Evolutionary conservation across 2,329 filamentous ascomycete species (phyloP).

Genomic region (Cladosporium colombiae): DNA sequence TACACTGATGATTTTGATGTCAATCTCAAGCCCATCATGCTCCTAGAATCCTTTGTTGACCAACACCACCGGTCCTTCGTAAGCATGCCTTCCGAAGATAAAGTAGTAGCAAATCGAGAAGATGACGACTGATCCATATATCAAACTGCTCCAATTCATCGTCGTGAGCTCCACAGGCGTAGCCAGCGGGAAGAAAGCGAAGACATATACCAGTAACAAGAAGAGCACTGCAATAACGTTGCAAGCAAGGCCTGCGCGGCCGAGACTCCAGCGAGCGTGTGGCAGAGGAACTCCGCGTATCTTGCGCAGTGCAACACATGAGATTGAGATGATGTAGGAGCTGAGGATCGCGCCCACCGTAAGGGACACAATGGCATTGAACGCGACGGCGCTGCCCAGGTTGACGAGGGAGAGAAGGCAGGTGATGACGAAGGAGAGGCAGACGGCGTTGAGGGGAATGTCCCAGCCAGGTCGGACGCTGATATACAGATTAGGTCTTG

Average conservation of each 20-base stretch:
- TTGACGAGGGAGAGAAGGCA: constrained; percentile 24
- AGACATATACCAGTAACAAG: constrained; percentile 19
- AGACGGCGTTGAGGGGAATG: constrained; percentile 25
- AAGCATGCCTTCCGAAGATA: constrained; percentile 25
- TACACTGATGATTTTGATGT: background rate
- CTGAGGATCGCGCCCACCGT: constrained; percentile 38
- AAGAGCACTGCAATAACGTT: constrained; percentile 19
- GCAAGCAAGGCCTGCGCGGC: constrained; percentile 7
- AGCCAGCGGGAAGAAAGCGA: constrained; percentile 22
- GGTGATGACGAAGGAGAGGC: constrained; percentile 21
- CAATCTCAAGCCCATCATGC: background rate
- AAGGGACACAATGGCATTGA: constrained; percentile 44
- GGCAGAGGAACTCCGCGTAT: constrained; percentile 10
- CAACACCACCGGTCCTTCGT: constrained; percentile 28
- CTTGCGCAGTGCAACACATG: constrained; percentile 26
- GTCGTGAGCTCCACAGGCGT: constrained; percentile 26
- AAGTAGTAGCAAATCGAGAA: constrained; percentile 26
- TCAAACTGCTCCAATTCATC: constrained; percentile 37
- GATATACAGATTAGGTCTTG: background rate
- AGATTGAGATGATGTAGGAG: constrained; percentile 38
- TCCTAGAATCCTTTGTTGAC: constrained; percentile 12
- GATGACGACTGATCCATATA: constrained; percentile 35
- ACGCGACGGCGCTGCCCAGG: constrained; percentile 14
- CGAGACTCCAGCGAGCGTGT: constrained; percentile 16
- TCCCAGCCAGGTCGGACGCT: constrained; percentile 35